Evolutionary conservation across 2,329 filamentous ascomycete genomes (phyloP).

Genomic region (Xylariaceae sp.): DNA sequence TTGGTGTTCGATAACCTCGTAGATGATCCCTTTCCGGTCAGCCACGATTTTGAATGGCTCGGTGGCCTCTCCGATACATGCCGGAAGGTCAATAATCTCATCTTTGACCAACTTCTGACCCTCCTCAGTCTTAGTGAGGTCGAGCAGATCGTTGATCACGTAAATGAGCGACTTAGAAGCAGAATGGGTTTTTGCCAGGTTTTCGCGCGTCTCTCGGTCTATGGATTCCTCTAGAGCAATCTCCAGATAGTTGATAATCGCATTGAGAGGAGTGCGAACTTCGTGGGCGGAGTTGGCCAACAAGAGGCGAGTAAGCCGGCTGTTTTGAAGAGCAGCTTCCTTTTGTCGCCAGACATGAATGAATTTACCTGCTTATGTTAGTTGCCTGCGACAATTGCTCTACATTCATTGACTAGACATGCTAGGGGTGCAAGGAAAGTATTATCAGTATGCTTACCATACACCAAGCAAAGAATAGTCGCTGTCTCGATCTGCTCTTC

Average conservation of each 20-base stretch:
- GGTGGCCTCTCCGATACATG: constrained; percentile 71
- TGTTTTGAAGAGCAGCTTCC: constrained; percentile 75
- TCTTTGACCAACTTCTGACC: constrained; percentile 74
- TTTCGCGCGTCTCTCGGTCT: constrained; percentile 78
- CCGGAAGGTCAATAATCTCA: constrained; percentile 67
- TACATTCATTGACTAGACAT: not conserved
- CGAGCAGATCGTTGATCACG: constrained; percentile 86
- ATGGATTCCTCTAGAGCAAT: constrained; percentile 79
- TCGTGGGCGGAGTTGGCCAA: constrained; percentile 88
- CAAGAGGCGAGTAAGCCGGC: constrained; percentile 70
- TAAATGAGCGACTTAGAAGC: constrained; percentile 90
- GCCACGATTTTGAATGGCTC: constrained; percentile 70
- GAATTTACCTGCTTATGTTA: constrained; percentile 52
- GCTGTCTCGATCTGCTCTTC: constrained; percentile 87
- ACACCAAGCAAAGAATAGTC: constrained; percentile 80
- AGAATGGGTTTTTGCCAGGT: constrained; percentile 77
- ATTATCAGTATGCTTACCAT: constrained; percentile 50
- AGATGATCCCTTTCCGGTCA: constrained; percentile 67
- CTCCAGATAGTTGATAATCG: constrained; percentile 91
- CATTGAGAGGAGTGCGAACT: constrained; percentile 83
- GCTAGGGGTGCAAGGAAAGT: not conserved
- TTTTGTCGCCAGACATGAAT: constrained; percentile 93
- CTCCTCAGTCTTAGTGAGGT: constrained; percentile 83
- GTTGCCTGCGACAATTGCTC: not conserved
- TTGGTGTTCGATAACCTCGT: constrained; percentile 61